A percentile compares a stretch with the other conserved stretches of the same genome.
Evolutionary conservation across 345 rosid genomes (phyloP).

Genomic region (Acer saccharum): DNA sequence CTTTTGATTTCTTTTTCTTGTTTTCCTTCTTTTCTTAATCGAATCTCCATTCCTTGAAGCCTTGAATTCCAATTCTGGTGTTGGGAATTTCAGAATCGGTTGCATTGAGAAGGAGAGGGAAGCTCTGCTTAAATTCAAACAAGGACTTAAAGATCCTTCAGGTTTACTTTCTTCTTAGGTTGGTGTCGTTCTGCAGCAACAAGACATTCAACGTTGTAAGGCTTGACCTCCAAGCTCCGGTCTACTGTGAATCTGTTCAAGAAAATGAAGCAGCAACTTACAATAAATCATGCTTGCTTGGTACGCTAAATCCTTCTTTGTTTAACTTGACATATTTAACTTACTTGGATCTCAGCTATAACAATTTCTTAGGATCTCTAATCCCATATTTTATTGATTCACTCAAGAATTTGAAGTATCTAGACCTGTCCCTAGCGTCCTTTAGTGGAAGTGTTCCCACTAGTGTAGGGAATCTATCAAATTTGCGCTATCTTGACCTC

Average conservation of each 20-base stretch:
- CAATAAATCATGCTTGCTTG: background rate
- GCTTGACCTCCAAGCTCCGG: background rate
- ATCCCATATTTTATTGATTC: background rate
- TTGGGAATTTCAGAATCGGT: background rate
- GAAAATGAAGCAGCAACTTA: background rate
- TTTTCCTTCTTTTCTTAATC: background rate
- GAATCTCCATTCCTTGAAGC: background rate
- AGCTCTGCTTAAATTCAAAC: constrained; percentile 32
- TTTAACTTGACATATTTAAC: background rate
- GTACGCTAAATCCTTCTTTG: background rate
- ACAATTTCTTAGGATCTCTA: background rate
- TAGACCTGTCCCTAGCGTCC: background rate
- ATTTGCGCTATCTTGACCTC: no score
- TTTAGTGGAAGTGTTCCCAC: background rate
- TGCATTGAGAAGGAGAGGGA: constrained; percentile 29
- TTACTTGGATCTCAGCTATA: background rate
- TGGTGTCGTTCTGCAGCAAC: constrained; percentile 19
- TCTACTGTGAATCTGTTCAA: background rate
- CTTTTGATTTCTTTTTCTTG: background rate
- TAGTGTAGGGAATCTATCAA: no score
- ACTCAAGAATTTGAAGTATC: constrained; percentile 1
- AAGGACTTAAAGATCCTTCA: constrained; percentile 26
- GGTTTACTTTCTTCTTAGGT: constrained; percentile 20
- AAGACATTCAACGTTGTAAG: background rate
- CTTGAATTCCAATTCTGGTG: background rate